phyloP scores from a whole-genome alignment of 257 asterid genomes.

The Agastache rugosa region DNA sequence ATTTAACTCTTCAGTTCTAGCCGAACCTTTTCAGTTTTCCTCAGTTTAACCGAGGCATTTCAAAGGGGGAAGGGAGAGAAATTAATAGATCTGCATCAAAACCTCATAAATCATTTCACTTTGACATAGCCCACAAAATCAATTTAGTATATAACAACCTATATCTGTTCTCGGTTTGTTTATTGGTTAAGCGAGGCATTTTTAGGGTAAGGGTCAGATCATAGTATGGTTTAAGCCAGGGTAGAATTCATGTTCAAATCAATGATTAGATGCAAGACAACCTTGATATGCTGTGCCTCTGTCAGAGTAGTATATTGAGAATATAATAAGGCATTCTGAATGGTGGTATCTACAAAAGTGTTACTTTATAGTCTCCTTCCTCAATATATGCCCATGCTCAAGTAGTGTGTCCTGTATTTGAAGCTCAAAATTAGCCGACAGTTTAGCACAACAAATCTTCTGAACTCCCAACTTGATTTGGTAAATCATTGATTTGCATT shows the following conservation, averaged over 20 bases:
- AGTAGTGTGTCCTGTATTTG: conserved; percentile 26
- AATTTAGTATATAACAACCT: too few relatives aligned
- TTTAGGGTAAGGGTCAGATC: conserved; percentile 4
- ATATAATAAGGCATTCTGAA: conserved; percentile 1
- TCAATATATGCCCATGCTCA: conserved; percentile 3
- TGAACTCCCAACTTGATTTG: conserved; percentile 10
- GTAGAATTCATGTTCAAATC: neutral
- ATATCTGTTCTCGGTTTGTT: neutral
- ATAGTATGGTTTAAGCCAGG: conserved; percentile 1
- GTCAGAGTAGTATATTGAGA: neutral
- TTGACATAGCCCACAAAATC: too few relatives aligned
- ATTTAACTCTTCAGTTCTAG: neutral
- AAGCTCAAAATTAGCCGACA: conserved; percentile 3
- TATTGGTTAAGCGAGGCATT: too few relatives aligned
- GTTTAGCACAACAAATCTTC: neutral
- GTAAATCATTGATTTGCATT: conserved; percentile 12
- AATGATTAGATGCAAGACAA: neutral
- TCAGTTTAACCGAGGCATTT: neutral
- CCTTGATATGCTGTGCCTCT: conserved; percentile 7
- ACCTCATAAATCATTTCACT: neutral
- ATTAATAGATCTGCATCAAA: neutral
- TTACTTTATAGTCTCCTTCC: conserved; percentile 14
- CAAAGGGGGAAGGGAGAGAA: neutral
- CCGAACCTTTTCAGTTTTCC: neutral
- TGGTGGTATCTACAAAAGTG: neutral